phyloP scores from a whole-genome alignment of 768 basidiomycete genomes.

The Cystobasidiopsis lactophilus region DNA sequence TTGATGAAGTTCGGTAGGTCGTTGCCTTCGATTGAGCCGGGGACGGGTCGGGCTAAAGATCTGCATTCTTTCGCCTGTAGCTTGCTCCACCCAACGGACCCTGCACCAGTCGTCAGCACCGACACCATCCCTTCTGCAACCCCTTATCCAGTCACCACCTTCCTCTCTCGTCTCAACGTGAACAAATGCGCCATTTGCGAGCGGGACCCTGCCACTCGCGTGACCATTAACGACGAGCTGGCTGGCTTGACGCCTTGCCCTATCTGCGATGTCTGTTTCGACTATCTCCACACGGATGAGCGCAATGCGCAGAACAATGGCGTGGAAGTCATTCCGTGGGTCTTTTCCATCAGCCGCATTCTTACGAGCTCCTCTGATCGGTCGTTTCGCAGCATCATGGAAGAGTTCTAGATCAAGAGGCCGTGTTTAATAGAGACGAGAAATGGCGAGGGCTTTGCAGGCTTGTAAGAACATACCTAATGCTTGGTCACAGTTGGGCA shows the following conservation, averaged over 20 bases:
- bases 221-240: not conserved
- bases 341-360: too few species aligned
- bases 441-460: too few species aligned
- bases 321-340: too few species aligned
- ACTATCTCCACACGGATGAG: too few species aligned
- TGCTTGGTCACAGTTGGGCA: too few species aligned
- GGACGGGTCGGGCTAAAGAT: too few species aligned
- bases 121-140: not conserved
- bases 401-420: too few species aligned
- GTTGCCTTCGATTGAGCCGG: not conserved
- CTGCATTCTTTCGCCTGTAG: not conserved
- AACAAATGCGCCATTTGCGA: not conserved
- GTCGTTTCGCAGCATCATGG: too few species aligned
- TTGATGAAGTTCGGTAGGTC: not conserved
- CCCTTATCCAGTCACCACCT: not conserved
- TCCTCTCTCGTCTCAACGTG: not conserved
- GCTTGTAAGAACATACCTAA: too few species aligned
- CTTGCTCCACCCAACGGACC: not conserved
- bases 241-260: not conserved
- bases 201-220: not conserved
- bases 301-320: too few species aligned
- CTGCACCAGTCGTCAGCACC: not conserved
- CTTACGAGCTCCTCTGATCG: too few species aligned
- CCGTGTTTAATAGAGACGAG: too few species aligned
- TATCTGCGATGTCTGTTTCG: not conserved